These are phyloP conservation scores for Graphiopsis chlorocephala DNA, from an alignment of 2,329 filamentous ascomycete species.

Conservation along the genomic window DNA sequence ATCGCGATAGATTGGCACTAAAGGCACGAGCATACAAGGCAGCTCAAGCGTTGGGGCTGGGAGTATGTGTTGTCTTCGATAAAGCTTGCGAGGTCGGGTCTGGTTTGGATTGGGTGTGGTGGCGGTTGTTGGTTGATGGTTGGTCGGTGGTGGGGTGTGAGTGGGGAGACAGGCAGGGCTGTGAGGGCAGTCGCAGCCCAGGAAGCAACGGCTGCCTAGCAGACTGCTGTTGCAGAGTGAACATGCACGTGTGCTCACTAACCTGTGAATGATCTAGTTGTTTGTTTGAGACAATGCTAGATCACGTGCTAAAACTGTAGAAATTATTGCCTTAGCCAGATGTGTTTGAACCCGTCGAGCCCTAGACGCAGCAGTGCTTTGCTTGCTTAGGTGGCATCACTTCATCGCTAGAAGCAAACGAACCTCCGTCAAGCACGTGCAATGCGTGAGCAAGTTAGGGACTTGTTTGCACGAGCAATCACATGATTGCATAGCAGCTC, in stretches of 20 bases:
- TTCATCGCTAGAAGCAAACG: neutral
- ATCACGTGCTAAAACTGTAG: neutral
- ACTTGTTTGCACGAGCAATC: neutral
- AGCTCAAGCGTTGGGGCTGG: neutral
- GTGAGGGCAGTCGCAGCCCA: neutral
- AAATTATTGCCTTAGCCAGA: neutral
- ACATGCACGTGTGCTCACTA: neutral
- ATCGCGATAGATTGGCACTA: constrained; percentile 1
- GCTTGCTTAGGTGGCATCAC: neutral
- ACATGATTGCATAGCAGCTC: neutral
- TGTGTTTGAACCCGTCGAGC: neutral
- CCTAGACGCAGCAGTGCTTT: neutral
- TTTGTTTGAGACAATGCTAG: neutral
- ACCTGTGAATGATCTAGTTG: neutral
- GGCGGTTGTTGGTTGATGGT: neutral
- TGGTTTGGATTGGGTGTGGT: neutral
- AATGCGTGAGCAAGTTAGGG: neutral
- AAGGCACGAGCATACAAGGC: constrained; percentile 4
- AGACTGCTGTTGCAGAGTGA: neutral
- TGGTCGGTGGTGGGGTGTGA: neutral
- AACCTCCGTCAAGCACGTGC: neutral
- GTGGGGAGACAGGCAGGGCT: neutral
- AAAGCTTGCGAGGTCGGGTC: neutral
- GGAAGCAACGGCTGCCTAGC: neutral
- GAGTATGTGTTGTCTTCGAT: neutral